These are phyloP conservation scores for Neurospora sp. DNA, from an alignment of 495 filamentous ascomycete species.

Conservation along the genomic window DNA sequence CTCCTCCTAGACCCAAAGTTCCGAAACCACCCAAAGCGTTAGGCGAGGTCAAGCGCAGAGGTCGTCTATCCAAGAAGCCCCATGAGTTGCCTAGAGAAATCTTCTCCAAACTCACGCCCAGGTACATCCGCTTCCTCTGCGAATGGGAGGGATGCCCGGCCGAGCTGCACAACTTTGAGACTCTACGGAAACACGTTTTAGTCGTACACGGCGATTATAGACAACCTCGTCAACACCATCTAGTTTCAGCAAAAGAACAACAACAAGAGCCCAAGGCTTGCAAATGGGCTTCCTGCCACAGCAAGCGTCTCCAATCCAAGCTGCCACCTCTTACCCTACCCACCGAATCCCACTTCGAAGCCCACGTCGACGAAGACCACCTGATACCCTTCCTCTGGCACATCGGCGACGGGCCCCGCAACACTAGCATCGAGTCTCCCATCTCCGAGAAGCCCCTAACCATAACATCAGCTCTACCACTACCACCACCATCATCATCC, in stretches of 20 bases:
- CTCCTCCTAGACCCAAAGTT: constrained; percentile 1
- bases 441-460: not conserved
- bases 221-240: not conserved
- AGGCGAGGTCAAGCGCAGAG: constrained; percentile 11
- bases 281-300: not conserved
- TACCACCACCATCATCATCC: not conserved
- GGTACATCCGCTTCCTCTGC: constrained; percentile 23
- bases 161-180: constrained; percentile 65
- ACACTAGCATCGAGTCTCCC: constrained; percentile 11
- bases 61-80: constrained; percentile 13
- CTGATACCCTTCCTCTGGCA: constrained; percentile 51
- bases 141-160: constrained; percentile 46
- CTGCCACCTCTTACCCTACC: constrained; percentile 7
- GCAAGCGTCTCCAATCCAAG: constrained; percentile 14
- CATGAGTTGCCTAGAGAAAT: constrained; percentile 13
- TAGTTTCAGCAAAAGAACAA: not conserved
- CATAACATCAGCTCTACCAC: not conserved
- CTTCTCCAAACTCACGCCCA: constrained; percentile 15
- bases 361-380: constrained; percentile 54
- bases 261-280: constrained; percentile 7
- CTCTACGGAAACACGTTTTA: constrained; percentile 56
- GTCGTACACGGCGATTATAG: constrained; percentile 37
- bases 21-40: constrained; percentile 10
- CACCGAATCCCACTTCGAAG: constrained; percentile 37
- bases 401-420: constrained; percentile 51